These are phyloP conservation scores for Chionographis japonica DNA, from an alignment of 106 monocot species.

Conservation along the genomic window DNA sequence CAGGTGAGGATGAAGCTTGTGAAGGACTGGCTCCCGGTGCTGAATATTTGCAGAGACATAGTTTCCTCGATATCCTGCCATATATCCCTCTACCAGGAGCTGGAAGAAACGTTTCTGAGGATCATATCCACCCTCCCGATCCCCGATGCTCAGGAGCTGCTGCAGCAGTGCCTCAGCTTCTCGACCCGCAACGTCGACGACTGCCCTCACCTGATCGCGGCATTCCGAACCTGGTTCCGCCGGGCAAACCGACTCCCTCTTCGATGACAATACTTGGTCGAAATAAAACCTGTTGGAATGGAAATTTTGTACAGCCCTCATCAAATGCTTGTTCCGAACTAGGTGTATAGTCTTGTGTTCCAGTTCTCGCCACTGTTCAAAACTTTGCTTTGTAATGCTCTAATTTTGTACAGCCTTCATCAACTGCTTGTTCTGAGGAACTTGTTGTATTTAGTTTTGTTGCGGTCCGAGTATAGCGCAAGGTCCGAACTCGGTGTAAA, in stretches of 20 bases:
- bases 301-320: too few relatives aligned
- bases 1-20: constrained; percentile 90
- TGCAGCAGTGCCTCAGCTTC: constrained; percentile 84
- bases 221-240: constrained; percentile 89
- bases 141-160: constrained; percentile 61
- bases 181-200: constrained; percentile 76
- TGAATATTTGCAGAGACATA: constrained; percentile 76
- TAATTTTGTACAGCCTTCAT: too few relatives aligned
- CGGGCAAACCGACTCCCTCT: constrained; percentile 47
- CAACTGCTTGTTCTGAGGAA: too few relatives aligned
- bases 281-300: too few relatives aligned
- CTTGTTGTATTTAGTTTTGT: too few relatives aligned
- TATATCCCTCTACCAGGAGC: constrained; percentile 57
- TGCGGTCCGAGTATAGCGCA: too few relatives aligned
- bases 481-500: too few relatives aligned
- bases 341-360: too few relatives aligned
- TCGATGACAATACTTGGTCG: constrained; percentile 14
- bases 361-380: too few relatives aligned
- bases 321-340: too few relatives aligned
- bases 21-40: constrained; percentile 82
- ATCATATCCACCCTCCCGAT: constrained; percentile 88
- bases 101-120: constrained; percentile 85
- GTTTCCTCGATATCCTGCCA: constrained; percentile 40
- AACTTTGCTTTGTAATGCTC: too few relatives aligned
- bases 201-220: constrained; percentile 66